phyloP scores from a whole-genome alignment of 2,329 filamentous ascomycete genomes.

The Cordyceps javanica region DNA sequence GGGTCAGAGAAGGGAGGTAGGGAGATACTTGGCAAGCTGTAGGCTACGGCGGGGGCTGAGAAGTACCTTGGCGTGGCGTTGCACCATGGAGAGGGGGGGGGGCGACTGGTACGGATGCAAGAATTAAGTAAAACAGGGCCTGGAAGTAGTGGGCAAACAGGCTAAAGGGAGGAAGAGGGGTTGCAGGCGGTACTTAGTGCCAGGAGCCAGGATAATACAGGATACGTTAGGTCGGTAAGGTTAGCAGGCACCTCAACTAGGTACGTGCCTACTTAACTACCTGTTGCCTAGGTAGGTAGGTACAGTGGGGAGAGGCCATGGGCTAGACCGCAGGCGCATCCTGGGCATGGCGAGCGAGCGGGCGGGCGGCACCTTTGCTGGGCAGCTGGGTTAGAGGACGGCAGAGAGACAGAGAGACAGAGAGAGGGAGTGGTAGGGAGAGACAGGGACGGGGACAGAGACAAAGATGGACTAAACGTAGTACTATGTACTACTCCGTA shows the following conservation, averaged over 20 bases:
- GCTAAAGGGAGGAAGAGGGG: background rate
- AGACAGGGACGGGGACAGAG: no score
- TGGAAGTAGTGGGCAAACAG: background rate
- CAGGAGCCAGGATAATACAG: background rate
- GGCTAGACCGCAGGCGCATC: background rate
- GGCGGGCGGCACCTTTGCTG: no score
- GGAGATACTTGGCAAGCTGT: background rate
- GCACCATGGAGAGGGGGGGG: background rate
- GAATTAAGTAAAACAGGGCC: background rate
- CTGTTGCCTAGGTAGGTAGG: background rate
- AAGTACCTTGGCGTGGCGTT: conserved; percentile 2
- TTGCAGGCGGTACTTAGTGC: background rate
- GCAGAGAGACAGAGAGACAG: background rate
- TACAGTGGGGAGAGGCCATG: conserved; percentile 1
- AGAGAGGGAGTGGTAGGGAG: no score
- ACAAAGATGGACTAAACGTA: no score
- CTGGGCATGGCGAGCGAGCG: no score
- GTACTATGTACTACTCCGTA: no score
- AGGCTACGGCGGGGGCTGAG: no score
- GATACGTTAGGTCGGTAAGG: no score
- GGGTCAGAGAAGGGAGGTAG: background rate
- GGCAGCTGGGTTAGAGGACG: background rate
- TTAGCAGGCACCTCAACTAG: no score
- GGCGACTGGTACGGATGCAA: background rate
- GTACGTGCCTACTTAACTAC: no score